Percentiles rank a stretch among this genome's conserved stretches.
These are phyloP conservation scores for Septoria petroselini DNA, from an alignment of 2,329 filamentous ascomycete genomes.

Conservation along the genomic window DNA sequence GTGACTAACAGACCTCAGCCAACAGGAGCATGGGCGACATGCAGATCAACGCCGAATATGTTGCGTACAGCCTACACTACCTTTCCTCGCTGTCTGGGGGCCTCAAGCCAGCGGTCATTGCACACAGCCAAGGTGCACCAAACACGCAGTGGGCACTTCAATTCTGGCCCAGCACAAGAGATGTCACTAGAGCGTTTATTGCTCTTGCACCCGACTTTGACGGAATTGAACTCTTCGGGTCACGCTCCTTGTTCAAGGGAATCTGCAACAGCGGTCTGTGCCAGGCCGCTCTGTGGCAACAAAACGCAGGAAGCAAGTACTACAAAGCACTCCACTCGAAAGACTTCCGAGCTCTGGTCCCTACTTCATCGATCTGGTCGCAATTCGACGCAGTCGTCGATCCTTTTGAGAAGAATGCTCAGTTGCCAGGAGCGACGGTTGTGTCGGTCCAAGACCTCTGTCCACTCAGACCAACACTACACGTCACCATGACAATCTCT, in stretches of 20 bases:
- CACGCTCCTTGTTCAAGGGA: slow-evolving; percentile 21
- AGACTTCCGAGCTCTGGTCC: slow-evolving; percentile 30
- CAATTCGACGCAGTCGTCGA: slow-evolving; percentile 32
- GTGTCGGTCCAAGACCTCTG: slow-evolving; percentile 31
- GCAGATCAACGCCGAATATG: slow-evolving; percentile 35
- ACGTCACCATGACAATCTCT: slow-evolving; percentile 32
- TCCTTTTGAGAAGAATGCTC: slow-evolving; percentile 30
- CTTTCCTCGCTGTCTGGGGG: slow-evolving; percentile 31
- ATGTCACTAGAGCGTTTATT: slow-evolving; percentile 30
- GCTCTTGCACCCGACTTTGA: slow-evolving; percentile 33
- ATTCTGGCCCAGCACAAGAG: slow-evolving; percentile 34
- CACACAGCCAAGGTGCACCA: slow-evolving; percentile 34
- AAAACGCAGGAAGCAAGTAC: slow-evolving; percentile 32
- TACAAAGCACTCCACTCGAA: slow-evolving; percentile 30
- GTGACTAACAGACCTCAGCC: slow-evolving; percentile 14
- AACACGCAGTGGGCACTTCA: slow-evolving; percentile 36
- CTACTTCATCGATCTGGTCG: slow-evolving; percentile 33
- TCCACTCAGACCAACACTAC: slow-evolving; percentile 25
- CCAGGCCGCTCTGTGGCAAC: slow-evolving; percentile 34
- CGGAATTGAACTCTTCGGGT: slow-evolving; percentile 30
- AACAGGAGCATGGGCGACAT: slow-evolving; percentile 35
- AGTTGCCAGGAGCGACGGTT: slow-evolving; percentile 30
- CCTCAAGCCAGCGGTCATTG: slow-evolving; percentile 30
- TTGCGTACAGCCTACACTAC: slow-evolving; percentile 35
- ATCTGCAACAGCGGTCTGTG: slow-evolving; percentile 32